A percentile compares a stretch with the other conserved stretches of the same genome.
Conservation (phyloP, 257 asterid genomes). For the Solanum ossicruentum region DNA sequence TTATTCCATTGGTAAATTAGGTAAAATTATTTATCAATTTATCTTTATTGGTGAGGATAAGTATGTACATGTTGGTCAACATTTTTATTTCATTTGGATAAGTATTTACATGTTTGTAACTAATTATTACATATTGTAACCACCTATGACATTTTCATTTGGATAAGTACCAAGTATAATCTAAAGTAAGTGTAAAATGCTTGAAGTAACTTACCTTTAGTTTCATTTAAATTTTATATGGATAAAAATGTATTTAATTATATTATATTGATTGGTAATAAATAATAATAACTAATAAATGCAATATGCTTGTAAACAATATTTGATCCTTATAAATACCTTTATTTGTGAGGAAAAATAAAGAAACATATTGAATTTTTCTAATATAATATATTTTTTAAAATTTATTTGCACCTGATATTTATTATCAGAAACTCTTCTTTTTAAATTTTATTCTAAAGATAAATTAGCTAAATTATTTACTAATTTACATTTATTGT, state of each 20-base stretch:
- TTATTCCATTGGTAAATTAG: background rate
- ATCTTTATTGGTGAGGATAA: background rate
- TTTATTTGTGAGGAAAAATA: background rate
- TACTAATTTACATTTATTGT: background rate
- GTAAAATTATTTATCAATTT: background rate
- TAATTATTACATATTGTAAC: background rate
- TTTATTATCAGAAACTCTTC: background rate
- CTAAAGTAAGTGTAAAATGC: background rate
- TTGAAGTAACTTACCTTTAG: background rate
- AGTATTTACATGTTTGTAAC: background rate
- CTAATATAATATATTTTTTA: background rate
- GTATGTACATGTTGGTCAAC: background rate
- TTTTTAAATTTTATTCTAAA: background rate
- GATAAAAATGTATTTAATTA: background rate
- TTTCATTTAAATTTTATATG: background rate
- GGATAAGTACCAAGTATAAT: background rate
- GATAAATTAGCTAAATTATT: background rate
- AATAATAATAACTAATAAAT: too few relatives aligned
- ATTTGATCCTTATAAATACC: background rate
- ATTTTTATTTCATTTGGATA: background rate
- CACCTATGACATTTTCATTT: background rate
- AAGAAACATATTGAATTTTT: background rate
- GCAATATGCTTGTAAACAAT: background rate
- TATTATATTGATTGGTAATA: background rate
- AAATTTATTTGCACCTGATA: background rate